A percentile compares a stretch with the other conserved stretches of the same genome.
Conservation (phyloP, 768 basidiomycete genomes). For the Peribolospora baueri region DNA sequence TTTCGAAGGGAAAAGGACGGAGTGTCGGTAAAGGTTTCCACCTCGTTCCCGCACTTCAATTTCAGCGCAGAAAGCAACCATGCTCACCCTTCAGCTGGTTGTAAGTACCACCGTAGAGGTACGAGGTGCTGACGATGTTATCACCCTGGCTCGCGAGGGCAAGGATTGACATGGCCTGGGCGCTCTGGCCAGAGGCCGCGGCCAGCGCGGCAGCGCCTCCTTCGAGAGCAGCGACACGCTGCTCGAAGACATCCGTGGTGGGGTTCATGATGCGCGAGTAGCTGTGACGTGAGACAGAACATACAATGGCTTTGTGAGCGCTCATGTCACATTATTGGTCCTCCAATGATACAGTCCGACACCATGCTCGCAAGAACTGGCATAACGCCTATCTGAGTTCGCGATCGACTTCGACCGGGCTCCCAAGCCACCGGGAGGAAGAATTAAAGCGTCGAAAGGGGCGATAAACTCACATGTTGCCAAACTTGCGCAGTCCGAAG, state of each 20-base stretch:
- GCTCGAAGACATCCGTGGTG: conserved; percentile 40
- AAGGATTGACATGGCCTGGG: conserved; percentile 46
- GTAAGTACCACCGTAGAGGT: conserved; percentile 30
- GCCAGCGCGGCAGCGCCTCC: conserved; percentile 54
- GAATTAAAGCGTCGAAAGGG: too few species aligned
- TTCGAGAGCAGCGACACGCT: conserved; percentile 55
- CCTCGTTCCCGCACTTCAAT: neutral
- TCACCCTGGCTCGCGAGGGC: conserved; percentile 33
- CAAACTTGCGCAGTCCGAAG: conserved; percentile 29
- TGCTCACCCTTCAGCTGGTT: conserved; percentile 7
- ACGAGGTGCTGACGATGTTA: conserved; percentile 49
- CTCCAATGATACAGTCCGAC: neutral
- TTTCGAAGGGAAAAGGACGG: neutral
- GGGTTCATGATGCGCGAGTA: conserved; percentile 20
- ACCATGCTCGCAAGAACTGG: neutral
- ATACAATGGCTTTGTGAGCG: neutral
- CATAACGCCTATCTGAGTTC: neutral
- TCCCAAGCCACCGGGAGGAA: too few species aligned
- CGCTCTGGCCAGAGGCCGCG: conserved; percentile 41
- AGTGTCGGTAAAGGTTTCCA: neutral
- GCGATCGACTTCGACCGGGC: neutral
- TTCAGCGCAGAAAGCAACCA: too few species aligned
- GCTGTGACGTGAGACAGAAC: neutral
- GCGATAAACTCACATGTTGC: neutral
- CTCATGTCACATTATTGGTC: neutral